A percentile compares a stretch with the other conserved stretches of the same genome.
These are phyloP conservation scores for Umbelopsis vinacea DNA, from an alignment of 192 early-diverging fungal genomes.

Conservation along the genomic window DNA sequence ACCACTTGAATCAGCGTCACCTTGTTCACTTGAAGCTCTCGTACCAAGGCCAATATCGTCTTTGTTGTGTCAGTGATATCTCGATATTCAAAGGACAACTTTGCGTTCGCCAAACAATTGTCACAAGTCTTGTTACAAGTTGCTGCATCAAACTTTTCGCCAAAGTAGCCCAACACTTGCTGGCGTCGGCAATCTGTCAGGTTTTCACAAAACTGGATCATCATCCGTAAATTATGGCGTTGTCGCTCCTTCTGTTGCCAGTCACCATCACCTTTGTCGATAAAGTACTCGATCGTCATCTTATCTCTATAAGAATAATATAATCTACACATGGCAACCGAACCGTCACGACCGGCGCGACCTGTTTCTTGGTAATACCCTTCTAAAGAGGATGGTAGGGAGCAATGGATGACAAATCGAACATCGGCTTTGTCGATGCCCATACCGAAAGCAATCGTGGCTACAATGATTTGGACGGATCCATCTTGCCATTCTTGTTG, in stretches of 20 bases:
- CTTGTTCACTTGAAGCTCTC: slow-evolving; percentile 39
- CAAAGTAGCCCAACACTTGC: slow-evolving; percentile 90
- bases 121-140: slow-evolving; percentile 84
- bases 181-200: slow-evolving; percentile 84
- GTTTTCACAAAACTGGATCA: slow-evolving; percentile 87
- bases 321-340: slow-evolving; percentile 79
- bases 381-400: slow-evolving; percentile 88
- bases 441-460: slow-evolving; percentile 98
- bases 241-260: slow-evolving; percentile 81
- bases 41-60: slow-evolving; percentile 57
- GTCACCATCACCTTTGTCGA: slow-evolving; percentile 81
- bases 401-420: slow-evolving; percentile 93
- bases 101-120: slow-evolving; percentile 67
- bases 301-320: slow-evolving; percentile 84
- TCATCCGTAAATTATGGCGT: slow-evolving; percentile 63
- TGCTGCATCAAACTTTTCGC: slow-evolving; percentile 71
- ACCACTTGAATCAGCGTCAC: slow-evolving; percentile 73
- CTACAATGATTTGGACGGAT: slow-evolving; percentile 82
- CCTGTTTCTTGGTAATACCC: slow-evolving; percentile 98
- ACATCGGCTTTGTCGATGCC: slow-evolving; percentile 97
- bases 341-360: slow-evolving; percentile 92
- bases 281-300: slow-evolving; percentile 73
- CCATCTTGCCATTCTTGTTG: slow-evolving; percentile 87
- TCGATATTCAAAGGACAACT: slow-evolving; percentile 30
- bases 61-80: slow-evolving; percentile 62